Evolutionary conservation across 164 flowering plant species (phyloP).

Genomic region (Umbellularia californica): DNA sequence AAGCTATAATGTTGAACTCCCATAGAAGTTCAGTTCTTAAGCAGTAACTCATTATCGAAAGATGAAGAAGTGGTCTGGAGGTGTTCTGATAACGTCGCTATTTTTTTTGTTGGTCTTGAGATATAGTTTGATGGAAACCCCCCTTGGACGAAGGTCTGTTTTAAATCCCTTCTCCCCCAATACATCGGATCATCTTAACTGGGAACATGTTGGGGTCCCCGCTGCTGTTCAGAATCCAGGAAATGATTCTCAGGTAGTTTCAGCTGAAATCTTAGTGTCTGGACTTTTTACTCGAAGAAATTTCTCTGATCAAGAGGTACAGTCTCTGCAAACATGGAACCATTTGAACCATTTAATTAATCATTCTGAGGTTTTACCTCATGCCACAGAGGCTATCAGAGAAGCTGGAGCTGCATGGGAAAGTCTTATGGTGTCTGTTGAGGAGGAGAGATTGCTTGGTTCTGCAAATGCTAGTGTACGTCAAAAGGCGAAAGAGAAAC

Average conservation of each 20-base stretch:
- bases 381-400: slow-evolving; percentile 74
- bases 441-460: slow-evolving; percentile 39
- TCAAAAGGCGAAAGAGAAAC: slow-evolving; percentile 49
- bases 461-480: slow-evolving; percentile 35
- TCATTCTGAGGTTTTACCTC: slow-evolving; percentile 59
- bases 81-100: slow-evolving; percentile 50
- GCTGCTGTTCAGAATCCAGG: slow-evolving; percentile 46
- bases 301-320: slow-evolving; percentile 49
- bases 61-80: slow-evolving; percentile 82
- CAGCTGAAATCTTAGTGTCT: slow-evolving; percentile 41
- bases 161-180: slow-evolving; percentile 33
- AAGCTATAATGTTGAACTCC: background rate
- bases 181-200: slow-evolving; percentile 61
- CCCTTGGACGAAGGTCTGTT: slow-evolving; percentile 39
- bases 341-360: slow-evolving; percentile 48
- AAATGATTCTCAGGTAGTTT: slow-evolving; percentile 39
- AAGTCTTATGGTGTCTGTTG: slow-evolving; percentile 55
- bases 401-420: slow-evolving; percentile 89
- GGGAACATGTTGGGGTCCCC: slow-evolving; percentile 41
- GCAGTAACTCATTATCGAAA: slow-evolving; percentile 16
- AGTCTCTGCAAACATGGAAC: slow-evolving; percentile 70
- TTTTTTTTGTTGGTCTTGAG: slow-evolving; percentile 67
- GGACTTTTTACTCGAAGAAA: slow-evolving; percentile 56
- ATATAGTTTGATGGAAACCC: slow-evolving; percentile 48
- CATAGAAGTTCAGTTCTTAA: background rate